Base-by-base conservation (phyloP, 73 alveolate species). In the Paramecium sonneborni region DNA sequence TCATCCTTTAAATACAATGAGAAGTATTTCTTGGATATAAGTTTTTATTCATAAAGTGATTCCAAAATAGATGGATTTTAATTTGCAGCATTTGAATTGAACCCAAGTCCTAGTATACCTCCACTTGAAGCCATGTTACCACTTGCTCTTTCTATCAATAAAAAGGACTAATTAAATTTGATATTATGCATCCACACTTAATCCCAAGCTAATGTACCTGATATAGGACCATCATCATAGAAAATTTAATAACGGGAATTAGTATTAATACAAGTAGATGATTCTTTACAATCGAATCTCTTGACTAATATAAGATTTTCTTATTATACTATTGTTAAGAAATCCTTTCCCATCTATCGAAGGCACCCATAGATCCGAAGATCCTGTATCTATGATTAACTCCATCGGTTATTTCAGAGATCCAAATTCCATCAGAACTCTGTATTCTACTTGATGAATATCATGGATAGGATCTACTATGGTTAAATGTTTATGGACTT, bases 301-400 rank as follows among this genome's bases (percentile, higher is more conserved):
- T 79, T 21, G 41, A 79, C 90, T 79, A 79, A 43, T 23, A 26
- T 43, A 30, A 10, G 46, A 35, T 4, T 39, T 24, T 30, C 26
- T 79, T 38, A 14, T 20, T 79, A 79, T 62, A 38, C 32, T 30
- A 21, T 30, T 5, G 18, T 11, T 52, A 18, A 4, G 24, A 48
- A 79, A 79, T 23, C 52, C 90, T 79, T 5, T 39, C 7, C 55
- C 24, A 2, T 79, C 30, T 38, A 20, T 44, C 15, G 34, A 57
- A 14, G 90, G 90, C 3, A 79, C 74, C 90, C 90, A 79, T 79
- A 79, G 55, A 79, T 79, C 90, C 3, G 90, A 79, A 24, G 90
- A 79, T 7, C 90, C 90, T 18, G 90, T 79, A 44, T 79, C 90
- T 9, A 79, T 79, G 20, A 79, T 79, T 11, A 79, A 12, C 26